Percentiles rank a stretch among this genome's conserved stretches.
Conservation (phyloP, 371 early-diverging fungal species). For the Lichtheimia ornata region DNA sequence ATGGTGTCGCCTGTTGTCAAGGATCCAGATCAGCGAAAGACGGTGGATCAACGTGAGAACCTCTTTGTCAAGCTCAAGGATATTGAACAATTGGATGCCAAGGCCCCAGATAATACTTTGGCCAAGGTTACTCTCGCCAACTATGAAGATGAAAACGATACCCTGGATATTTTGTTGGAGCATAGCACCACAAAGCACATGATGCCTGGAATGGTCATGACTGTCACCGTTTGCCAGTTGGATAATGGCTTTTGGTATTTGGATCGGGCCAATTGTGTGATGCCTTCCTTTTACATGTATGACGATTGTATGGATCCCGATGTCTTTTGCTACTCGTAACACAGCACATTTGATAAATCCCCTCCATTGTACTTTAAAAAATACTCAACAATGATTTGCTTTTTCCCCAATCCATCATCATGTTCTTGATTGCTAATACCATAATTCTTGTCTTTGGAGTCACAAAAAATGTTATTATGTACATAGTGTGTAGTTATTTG, state of each 20-base stretch:
- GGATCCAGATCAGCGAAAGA: conserved; percentile 13
- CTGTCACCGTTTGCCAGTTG: conserved; percentile 34
- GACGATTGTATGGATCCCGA: conserved; percentile 31
- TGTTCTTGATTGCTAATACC: no score
- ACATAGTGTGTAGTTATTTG: no score
- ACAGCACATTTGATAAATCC: neutral
- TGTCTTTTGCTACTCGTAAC: conserved; percentile 6
- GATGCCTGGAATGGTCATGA: conserved; percentile 37
- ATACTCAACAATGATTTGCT: no score
- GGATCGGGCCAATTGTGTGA: conserved; percentile 30
- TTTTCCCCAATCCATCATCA: no score
- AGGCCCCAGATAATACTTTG: conserved; percentile 13
- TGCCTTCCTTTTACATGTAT: conserved; percentile 50
- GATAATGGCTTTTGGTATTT: conserved; percentile 46
- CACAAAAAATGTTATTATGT: no score
- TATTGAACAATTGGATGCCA: conserved; percentile 13
- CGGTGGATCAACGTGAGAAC: conserved; percentile 20
- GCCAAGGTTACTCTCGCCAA: conserved; percentile 21
- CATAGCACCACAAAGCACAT: conserved; percentile 29
- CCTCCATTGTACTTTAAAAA: neutral
- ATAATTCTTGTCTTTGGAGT: no score
- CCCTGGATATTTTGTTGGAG: conserved; percentile 29
- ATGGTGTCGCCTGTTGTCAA: conserved; percentile 19
- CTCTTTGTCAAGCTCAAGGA: conserved; percentile 24
- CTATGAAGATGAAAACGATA: conserved; percentile 17